These are phyloP conservation scores for Diversispora epigaea DNA, from an alignment of 192 early-diverging fungal species.

Conservation along the genomic window DNA sequence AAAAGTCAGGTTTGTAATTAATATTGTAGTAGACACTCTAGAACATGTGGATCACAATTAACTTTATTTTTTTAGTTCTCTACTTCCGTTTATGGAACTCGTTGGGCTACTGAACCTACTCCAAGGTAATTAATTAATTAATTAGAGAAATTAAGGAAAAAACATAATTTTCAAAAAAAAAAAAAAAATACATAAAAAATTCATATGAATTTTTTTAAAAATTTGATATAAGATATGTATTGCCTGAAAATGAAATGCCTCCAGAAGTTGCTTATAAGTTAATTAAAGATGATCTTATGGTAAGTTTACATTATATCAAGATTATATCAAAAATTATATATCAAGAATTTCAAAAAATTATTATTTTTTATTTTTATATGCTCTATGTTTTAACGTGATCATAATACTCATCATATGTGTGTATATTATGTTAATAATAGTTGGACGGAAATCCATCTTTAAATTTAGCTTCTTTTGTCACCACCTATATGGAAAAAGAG, in stretches of 20 bases:
- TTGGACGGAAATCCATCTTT: constrained; percentile 76
- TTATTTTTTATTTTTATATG: not conserved
- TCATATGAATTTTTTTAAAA: not conserved
- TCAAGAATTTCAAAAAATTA: not conserved
- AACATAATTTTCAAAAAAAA: too few relatives aligned
- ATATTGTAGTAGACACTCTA: too few relatives aligned
- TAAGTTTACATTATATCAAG: not conserved
- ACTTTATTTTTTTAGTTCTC: not conserved
- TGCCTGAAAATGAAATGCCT: constrained; percentile 18
- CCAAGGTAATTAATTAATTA: constrained; percentile 19
- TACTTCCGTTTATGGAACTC: constrained; percentile 10
- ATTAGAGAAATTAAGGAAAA: too few relatives aligned
- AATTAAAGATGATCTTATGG: constrained; percentile 16
- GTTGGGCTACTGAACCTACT: constrained; percentile 8
- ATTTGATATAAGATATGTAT: not conserved
- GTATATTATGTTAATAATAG: constrained; percentile 19
- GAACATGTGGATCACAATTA: not conserved
- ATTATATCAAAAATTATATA: too few relatives aligned
- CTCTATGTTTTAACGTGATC: too few relatives aligned
- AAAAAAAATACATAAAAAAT: too few relatives aligned
- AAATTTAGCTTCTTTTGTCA: constrained; percentile 79
- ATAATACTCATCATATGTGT: not conserved
- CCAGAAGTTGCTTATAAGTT: constrained; percentile 13
- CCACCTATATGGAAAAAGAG: constrained; percentile 78
- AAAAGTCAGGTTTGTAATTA: too few relatives aligned